Evolutionary conservation across 345 rosid species (phyloP).

Genomic region (Passiflora organensis): DNA sequence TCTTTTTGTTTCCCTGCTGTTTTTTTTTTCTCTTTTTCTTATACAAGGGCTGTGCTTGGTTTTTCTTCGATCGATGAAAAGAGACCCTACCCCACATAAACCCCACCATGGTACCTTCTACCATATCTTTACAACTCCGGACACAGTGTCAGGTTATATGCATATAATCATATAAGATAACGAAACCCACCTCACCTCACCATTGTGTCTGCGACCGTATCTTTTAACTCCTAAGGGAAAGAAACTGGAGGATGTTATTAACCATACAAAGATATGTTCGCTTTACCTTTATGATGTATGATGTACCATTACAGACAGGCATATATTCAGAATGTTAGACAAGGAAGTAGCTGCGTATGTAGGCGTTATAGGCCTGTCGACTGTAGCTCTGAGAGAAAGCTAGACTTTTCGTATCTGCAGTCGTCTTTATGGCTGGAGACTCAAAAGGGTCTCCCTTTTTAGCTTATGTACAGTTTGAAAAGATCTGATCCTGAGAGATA

Average conservation of each 20-base stretch:
- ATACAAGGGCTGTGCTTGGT: not conserved
- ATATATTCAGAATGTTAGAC: slow-evolving; percentile 49
- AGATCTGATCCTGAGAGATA: slow-evolving; percentile 29
- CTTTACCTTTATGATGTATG: not conserved
- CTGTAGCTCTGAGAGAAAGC: not conserved
- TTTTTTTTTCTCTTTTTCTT: not conserved
- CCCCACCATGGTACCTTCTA: slow-evolving; percentile 10
- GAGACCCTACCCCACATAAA: slow-evolving; percentile 9
- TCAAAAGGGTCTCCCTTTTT: slow-evolving; percentile 21
- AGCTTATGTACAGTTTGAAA: slow-evolving; percentile 7
- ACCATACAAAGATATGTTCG: not conserved
- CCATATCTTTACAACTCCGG: not conserved
- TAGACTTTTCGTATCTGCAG: slow-evolving; percentile 9
- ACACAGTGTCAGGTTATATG: slow-evolving; percentile 8
- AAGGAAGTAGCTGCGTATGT: slow-evolving; percentile 13
- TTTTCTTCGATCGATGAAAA: slow-evolving; percentile 15
- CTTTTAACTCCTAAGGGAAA: too few species aligned
- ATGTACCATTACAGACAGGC: slow-evolving; percentile 15
- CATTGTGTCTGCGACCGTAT: too few species aligned
- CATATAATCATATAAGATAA: not conserved
- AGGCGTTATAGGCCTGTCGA: slow-evolving; percentile 30
- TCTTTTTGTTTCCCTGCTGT: not conserved
- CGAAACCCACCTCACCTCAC: too few species aligned
- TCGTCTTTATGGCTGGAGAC: slow-evolving; percentile 23
- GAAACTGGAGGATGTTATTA: slow-evolving; percentile 1